Evolutionary conservation across 2,329 filamentous ascomycete species (phyloP), one percentile per base, ranked within the genome.

Genomic region (Chaetomium strumarium): DNA sequence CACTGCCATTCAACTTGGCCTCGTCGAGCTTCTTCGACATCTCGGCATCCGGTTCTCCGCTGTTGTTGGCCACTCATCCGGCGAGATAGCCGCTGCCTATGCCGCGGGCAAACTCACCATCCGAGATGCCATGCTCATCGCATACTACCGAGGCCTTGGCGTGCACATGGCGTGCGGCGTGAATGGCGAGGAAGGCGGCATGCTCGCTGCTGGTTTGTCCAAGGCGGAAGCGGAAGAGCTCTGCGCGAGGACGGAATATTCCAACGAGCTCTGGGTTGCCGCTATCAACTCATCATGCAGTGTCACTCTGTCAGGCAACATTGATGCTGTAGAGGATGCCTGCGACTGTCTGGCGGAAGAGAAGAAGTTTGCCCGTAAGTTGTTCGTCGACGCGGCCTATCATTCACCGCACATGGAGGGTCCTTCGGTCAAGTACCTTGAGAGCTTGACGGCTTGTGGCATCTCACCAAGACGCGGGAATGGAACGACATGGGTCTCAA

Each of bases 1-100:
- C 47, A 80, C 78, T 0, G 77, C 78, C 0, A 39, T 83, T 1
- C 79, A 82, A 57, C 67, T 82, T 2, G 77, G 66, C 0, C 58
- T 68, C 0, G 59, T 68, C 0, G 61, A 68, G 31, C 53, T 68
- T 5, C 57, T 69, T 3, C 46, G 45, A 11, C 57, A 56, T 14
- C 46, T 68, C 8, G 64, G 62, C 1, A 51, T 69, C 4, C 39
- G 20, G 2, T 67, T 68, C 38, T 49, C 58, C 43, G 62, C 63
- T 5, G 67, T 70, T 3, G 65, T 73, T 11, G 71, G 71, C 16
- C 71, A 73, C 56, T 72, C 69, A 0, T 72, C 69, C 4, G 73
- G 73, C 4, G 73, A 75, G 52, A 75, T 75, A 19, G 71, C 66
- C 0, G 73, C 72, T 0, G 73, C 72, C 0, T 74, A 73, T 49